Conservation (phyloP, 257 asterid genomes). For the Catharanthus roseus region DNA sequence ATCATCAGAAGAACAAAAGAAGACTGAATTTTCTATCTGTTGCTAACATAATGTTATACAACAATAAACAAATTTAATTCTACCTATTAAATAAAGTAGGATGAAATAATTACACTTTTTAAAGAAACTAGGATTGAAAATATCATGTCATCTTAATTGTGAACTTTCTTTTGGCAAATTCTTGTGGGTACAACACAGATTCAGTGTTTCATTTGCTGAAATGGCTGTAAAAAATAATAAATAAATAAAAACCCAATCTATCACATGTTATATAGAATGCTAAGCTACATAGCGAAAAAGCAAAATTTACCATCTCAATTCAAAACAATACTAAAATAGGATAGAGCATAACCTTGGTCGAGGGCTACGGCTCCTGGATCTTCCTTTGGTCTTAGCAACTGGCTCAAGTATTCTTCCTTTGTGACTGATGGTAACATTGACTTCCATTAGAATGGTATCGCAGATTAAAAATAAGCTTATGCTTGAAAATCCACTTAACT, state of each 20-base stretch:
- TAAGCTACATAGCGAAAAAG: not conserved
- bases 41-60: no score
- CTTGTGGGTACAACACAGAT: not conserved
- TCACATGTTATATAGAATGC: not conserved
- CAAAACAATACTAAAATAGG: not conserved
- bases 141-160: not conserved
- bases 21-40: not conserved
- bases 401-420: conserved; percentile 87
- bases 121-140: not conserved
- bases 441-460: not conserved
- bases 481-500: not conserved
- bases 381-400: conserved; percentile 46
- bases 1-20: not conserved
- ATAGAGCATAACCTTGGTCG: conserved; percentile 54
- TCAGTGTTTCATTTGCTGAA: no score
- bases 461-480: not conserved
- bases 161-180: not conserved
- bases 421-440: conserved; percentile 30
- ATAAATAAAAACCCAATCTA: not conserved
- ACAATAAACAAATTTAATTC: not conserved
- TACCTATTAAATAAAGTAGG: no score
- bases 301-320: not conserved
- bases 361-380: conserved; percentile 94
- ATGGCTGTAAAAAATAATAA: no score
- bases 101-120: no score